Evolutionary conservation across 2,329 filamentous ascomycete genomes (phyloP).

Genomic region (Whalleya microplaca): DNA sequence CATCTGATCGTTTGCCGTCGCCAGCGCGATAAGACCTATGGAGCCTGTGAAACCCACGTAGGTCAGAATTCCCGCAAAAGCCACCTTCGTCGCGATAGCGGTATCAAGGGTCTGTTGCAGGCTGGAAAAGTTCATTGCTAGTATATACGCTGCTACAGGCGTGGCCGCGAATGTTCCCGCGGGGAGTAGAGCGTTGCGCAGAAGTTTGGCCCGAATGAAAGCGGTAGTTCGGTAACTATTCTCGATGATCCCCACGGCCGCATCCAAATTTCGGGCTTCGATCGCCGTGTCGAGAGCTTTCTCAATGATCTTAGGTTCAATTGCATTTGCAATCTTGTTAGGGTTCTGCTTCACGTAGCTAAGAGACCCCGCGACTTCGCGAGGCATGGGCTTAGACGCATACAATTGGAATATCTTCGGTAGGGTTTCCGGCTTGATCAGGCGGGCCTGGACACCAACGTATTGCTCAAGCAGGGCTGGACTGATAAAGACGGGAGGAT

Average conservation of each 20-base stretch:
- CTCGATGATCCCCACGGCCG: constrained; percentile 77
- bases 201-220: constrained; percentile 68
- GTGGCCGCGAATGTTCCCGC: constrained; percentile 57
- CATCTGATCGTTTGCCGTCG: constrained; percentile 94
- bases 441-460: constrained; percentile 72
- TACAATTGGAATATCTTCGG: constrained; percentile 82
- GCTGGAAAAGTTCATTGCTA: constrained; percentile 68
- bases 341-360: constrained; percentile 67
- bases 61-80: constrained; percentile 78
- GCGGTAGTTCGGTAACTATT: constrained; percentile 69
- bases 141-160: constrained; percentile 70
- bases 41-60: constrained; percentile 82
- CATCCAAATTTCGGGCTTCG: constrained; percentile 73
- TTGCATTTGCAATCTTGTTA: constrained; percentile 69
- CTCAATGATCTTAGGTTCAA: constrained; percentile 72
- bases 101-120: constrained; percentile 79
- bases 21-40: constrained; percentile 80
- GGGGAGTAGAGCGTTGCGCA: constrained; percentile 67
- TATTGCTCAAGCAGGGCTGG: constrained; percentile 73
- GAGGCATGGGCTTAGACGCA: constrained; percentile 77
- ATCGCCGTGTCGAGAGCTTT: constrained; percentile 80
- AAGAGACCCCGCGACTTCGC: constrained; percentile 61
- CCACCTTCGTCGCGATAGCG: constrained; percentile 72
- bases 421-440: constrained; percentile 75
- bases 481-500: constrained; percentile 81